These are phyloP conservation scores for Volvox africanus DNA, from an alignment of 139 green algal species.

Conservation along the genomic window DNA sequence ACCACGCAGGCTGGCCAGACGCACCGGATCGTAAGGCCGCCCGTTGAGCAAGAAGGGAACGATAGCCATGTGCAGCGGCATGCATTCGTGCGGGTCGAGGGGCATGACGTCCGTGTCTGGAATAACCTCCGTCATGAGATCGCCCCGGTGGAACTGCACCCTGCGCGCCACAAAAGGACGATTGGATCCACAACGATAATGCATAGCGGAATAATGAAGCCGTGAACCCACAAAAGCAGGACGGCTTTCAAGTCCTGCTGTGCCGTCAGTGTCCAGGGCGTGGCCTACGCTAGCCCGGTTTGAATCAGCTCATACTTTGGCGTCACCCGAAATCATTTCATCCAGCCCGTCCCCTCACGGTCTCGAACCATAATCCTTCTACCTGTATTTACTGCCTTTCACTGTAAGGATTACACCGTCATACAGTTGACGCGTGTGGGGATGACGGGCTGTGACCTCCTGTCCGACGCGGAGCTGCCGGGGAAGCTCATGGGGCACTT, in stretches of 20 bases:
- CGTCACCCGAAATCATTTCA: too few species aligned
- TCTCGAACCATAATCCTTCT: too few species aligned
- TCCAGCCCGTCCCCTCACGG: too few species aligned
- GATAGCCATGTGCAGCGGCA: conserved; percentile 48
- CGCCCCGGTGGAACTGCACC: conserved; percentile 87
- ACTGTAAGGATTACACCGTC: conserved; percentile 91
- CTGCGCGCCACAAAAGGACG: conserved; percentile 48
- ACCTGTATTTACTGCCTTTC: conserved; percentile 77
- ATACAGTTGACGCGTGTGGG: conserved; percentile 78
- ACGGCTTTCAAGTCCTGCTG: too few species aligned
- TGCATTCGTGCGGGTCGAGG: conserved; percentile 63
- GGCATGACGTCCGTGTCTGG: conserved; percentile 82
- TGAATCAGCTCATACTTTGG: too few species aligned
- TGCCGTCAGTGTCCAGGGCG: too few species aligned
- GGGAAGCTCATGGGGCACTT: conserved; percentile 73
- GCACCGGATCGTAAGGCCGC: conserved; percentile 1
- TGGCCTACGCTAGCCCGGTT: too few species aligned
- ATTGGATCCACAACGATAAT: too few species aligned
- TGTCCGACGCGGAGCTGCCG: conserved; percentile 82
- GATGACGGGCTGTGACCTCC: conserved; percentile 89
- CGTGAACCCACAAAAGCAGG: too few species aligned
- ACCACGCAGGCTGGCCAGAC: conserved; percentile 8
- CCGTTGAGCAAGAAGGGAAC: conserved; percentile 40
- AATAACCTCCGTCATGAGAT: conserved; percentile 91
- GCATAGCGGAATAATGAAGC: too few species aligned